Conservation (phyloP, 73 alveolate genomes). For the Paramecium tetraurelia region DNA sequence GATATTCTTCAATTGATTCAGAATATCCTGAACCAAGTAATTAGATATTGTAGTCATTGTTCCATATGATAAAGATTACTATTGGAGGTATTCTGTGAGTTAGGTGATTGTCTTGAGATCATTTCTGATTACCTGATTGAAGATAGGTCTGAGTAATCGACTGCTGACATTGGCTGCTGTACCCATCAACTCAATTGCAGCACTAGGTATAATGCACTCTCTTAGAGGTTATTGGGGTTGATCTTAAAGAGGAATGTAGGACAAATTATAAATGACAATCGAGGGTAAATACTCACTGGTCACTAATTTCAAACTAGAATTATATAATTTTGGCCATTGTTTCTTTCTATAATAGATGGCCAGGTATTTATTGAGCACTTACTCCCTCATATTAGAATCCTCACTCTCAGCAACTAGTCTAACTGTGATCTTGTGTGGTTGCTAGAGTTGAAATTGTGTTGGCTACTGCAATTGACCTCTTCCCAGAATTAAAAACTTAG, state of each 20-base stretch:
- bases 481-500: background rate
- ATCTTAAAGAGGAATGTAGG: background rate
- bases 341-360: background rate
- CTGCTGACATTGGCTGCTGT: slow-evolving; percentile 30
- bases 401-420: background rate
- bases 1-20: background rate
- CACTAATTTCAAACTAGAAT: background rate
- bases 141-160: slow-evolving; percentile 23
- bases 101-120: background rate
- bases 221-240: background rate
- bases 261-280: background rate
- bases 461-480: background rate
- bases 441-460: background rate
- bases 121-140: background rate
- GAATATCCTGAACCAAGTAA: background rate
- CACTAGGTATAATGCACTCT: slow-evolving; percentile 49
- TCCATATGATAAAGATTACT: background rate
- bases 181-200: slow-evolving; percentile 45
- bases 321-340: background rate
- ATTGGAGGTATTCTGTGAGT: background rate
- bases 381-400: background rate
- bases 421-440: background rate
- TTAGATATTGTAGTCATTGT: background rate
- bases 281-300: slow-evolving; percentile 41
- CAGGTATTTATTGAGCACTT: background rate